These are phyloP conservation scores for Drosera capensis DNA, from an alignment of 148 eudicot species.

Conservation along the genomic window DNA sequence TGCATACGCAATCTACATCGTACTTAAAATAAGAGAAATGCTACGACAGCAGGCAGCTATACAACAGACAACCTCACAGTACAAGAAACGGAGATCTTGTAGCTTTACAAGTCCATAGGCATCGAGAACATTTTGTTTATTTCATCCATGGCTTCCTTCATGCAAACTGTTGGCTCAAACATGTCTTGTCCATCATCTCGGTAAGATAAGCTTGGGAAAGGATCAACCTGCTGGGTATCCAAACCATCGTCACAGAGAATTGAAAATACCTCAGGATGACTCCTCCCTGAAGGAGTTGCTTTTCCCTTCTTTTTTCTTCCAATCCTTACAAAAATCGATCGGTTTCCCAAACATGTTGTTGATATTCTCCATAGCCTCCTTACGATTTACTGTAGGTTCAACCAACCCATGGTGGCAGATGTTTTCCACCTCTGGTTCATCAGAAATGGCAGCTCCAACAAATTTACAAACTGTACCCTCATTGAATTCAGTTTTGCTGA, in stretches of 20 bases:
- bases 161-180: constrained; percentile 71
- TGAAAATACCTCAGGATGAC: constrained; percentile 31
- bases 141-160: constrained; percentile 83
- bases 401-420: constrained; percentile 95
- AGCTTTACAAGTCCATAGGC: constrained; percentile 63
- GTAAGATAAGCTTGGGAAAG: constrained; percentile 20
- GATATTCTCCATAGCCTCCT: constrained; percentile 91
- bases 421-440: constrained; percentile 82
- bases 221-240: constrained; percentile 13
- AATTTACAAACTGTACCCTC: constrained; percentile 80
- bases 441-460: constrained; percentile 77
- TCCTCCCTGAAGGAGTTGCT: constrained; percentile 16
- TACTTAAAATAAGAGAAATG: no score
- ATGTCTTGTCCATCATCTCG: constrained; percentile 31
- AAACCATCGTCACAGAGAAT: constrained; percentile 69
- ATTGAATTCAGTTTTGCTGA: constrained; percentile 22
- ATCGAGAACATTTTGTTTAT: constrained; percentile 58
- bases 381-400: constrained; percentile 81
- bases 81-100: no score
- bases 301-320: constrained; percentile 42
- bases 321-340: constrained; percentile 71
- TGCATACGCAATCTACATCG: no score
- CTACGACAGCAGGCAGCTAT: no score
- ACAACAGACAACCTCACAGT: no score
- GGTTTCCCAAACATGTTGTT: constrained; percentile 95